Evolutionary conservation across 2,329 filamentous ascomycete genomes (phyloP).

Genomic region (Microdochium trichocladiopsis): DNA sequence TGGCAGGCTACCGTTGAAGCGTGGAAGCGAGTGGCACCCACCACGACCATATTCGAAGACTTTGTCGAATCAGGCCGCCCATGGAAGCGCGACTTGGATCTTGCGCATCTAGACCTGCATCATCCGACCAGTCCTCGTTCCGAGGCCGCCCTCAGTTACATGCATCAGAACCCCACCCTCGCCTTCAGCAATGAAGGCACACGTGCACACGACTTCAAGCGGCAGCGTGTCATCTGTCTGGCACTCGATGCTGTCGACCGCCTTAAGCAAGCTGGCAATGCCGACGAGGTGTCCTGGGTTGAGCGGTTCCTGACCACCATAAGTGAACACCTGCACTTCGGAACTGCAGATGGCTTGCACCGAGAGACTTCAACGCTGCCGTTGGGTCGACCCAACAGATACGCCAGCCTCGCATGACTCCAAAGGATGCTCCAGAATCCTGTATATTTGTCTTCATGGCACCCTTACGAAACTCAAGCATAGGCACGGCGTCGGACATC

Average conservation of each 20-base stretch:
- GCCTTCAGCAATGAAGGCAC: not conserved
- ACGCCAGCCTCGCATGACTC: not conserved
- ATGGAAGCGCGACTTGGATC: slow-evolving; percentile 32
- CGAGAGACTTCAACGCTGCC: not conserved
- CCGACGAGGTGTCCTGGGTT: slow-evolving; percentile 15
- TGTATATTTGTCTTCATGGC: not conserved
- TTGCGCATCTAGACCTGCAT: slow-evolving; percentile 46
- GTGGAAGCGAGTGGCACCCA: slow-evolving; percentile 35
- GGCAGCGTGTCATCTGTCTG: slow-evolving; percentile 9
- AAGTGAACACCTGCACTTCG: slow-evolving; percentile 8
- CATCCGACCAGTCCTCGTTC: slow-evolving; percentile 45
- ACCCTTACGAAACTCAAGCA: not conserved
- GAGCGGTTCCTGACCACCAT: slow-evolving; percentile 11
- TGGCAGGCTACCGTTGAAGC: slow-evolving; percentile 45
- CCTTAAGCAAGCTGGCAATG: slow-evolving; percentile 13
- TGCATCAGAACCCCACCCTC: slow-evolving; percentile 16
- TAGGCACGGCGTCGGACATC: no score
- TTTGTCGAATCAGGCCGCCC: slow-evolving; percentile 40
- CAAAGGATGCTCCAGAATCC: not conserved
- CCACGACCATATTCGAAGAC: slow-evolving; percentile 41
- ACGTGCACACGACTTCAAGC: slow-evolving; percentile 2
- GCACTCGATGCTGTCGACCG: slow-evolving; percentile 15
- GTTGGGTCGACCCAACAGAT: not conserved
- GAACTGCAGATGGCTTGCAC: not conserved
- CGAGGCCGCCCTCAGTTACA: slow-evolving; percentile 37